A percentile compares a stretch with the other conserved stretches of the same genome.
Conservation (phyloP, 371 early-diverging fungal genomes). For the Entomophthora muscae region DNA sequence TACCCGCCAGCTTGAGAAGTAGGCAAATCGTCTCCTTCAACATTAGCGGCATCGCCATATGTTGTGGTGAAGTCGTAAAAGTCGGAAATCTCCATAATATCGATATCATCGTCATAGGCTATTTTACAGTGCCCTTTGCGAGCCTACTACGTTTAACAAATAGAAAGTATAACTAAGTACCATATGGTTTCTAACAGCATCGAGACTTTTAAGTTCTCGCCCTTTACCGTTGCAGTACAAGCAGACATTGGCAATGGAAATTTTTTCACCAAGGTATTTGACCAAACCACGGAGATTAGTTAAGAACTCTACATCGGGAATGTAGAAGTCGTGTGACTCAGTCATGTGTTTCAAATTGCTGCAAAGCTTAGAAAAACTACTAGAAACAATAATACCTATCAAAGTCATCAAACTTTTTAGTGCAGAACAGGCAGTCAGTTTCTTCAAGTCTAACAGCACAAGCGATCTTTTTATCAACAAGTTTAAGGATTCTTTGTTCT, state of each 20-base stretch:
- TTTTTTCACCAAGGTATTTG: slow-evolving; percentile 81
- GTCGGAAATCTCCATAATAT: slow-evolving; percentile 75
- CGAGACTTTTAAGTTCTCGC: slow-evolving; percentile 57
- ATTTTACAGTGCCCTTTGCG: slow-evolving; percentile 91
- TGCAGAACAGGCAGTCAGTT: slow-evolving; percentile 73
- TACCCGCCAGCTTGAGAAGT: slow-evolving; percentile 17
- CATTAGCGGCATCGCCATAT: slow-evolving; percentile 36
- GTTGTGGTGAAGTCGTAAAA: slow-evolving; percentile 79
- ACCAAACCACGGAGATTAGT: slow-evolving; percentile 75
- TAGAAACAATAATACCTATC: slow-evolving; percentile 33
- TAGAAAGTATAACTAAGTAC: slow-evolving; percentile 18
- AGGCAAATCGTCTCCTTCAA: slow-evolving; percentile 32
- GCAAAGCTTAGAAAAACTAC: neutral
- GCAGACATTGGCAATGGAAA: slow-evolving; percentile 82
- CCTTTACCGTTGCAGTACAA: slow-evolving; percentile 89
- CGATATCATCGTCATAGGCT: slow-evolving; percentile 76
- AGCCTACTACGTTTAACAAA: slow-evolving; percentile 17
- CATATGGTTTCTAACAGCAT: slow-evolving; percentile 91
- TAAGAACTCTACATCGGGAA: slow-evolving; percentile 85
- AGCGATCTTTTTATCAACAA: slow-evolving; percentile 44
- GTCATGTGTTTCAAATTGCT: slow-evolving; percentile 85
- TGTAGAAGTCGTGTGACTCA: slow-evolving; percentile 71
- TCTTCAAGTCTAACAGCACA: slow-evolving; percentile 35
- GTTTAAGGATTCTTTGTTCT: slow-evolving; percentile 23
- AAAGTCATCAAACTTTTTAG: slow-evolving; percentile 37